A percentile compares a stretch with the other conserved stretches of the same genome.
Conservation (phyloP, 371 early-diverging fungal genomes). For the Mortierella sp. region DNA sequence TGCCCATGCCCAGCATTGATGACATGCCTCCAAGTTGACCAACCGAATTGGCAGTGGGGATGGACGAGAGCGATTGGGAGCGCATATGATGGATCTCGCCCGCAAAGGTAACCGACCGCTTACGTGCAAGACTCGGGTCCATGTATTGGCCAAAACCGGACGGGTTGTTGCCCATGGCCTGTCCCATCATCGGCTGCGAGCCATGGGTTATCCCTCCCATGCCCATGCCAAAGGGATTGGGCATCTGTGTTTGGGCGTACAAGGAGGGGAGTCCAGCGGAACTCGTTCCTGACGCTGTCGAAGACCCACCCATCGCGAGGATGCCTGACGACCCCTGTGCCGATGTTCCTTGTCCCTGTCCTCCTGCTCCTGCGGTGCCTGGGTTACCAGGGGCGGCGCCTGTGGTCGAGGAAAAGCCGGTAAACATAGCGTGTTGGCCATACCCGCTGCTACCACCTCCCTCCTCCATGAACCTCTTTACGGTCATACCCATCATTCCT, state of each 20-base stretch:
- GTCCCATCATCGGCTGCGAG: slow-evolving; percentile 33
- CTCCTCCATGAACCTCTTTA: slow-evolving; percentile 50
- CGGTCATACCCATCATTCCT: slow-evolving; percentile 37
- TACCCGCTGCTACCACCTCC: slow-evolving; percentile 3
- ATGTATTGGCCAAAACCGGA: slow-evolving; percentile 33
- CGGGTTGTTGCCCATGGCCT: slow-evolving; percentile 23
- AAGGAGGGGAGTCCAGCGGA: slow-evolving; percentile 30
- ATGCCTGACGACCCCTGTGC: slow-evolving; percentile 25
- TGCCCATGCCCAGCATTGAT: slow-evolving; percentile 20
- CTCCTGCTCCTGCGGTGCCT: slow-evolving; percentile 22
- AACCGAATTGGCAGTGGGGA: slow-evolving; percentile 19
- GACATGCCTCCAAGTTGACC: slow-evolving; percentile 26
- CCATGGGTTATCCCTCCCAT: slow-evolving; percentile 39
- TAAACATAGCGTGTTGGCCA: slow-evolving; percentile 35
- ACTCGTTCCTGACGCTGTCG: slow-evolving; percentile 23
- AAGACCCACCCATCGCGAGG: slow-evolving; percentile 18
- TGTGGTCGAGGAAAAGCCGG: slow-evolving; percentile 34
- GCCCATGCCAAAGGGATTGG: slow-evolving; percentile 36
- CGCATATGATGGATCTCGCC: slow-evolving; percentile 47
- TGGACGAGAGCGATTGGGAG: slow-evolving; percentile 44
- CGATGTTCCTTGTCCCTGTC: slow-evolving; percentile 9
- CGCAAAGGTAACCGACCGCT: slow-evolving; percentile 51
- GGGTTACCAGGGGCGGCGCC: slow-evolving; percentile 15
- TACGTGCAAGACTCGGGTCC: slow-evolving; percentile 46
- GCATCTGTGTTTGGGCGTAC: slow-evolving; percentile 40